These are phyloP conservation scores for Aeschynomene evenia DNA, from an alignment of 306 rosid genomes.

Conservation along the genomic window DNA sequence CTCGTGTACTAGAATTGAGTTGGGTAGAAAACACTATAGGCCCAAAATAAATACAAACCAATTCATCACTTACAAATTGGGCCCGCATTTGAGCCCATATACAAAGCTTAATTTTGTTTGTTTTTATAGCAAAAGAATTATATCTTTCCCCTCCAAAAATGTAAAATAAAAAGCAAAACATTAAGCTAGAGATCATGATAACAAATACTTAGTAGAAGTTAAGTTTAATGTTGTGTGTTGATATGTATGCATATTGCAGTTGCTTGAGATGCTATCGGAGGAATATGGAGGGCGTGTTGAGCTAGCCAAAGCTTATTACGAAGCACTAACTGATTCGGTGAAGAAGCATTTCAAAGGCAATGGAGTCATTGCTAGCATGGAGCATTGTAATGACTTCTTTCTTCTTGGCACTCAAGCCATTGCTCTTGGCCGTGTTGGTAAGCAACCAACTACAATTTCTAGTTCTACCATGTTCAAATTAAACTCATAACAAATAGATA, in stretches of 20 bases:
- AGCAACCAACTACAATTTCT: neutral
- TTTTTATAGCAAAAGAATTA: too few relatives aligned
- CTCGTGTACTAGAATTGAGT: too few relatives aligned
- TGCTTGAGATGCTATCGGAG: constrained; percentile 73
- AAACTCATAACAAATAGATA: too few relatives aligned
- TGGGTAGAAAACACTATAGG: neutral
- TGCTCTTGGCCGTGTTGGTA: constrained; percentile 70
- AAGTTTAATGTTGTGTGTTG: neutral
- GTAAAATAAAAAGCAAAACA: too few relatives aligned
- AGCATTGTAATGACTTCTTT: constrained; percentile 80
- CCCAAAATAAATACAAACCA: neutral
- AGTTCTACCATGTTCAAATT: too few relatives aligned
- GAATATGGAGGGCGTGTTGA: constrained; percentile 71
- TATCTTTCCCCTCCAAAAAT: too few relatives aligned
- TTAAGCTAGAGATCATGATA: neutral
- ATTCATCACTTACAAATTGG: neutral
- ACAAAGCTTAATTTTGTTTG: too few relatives aligned
- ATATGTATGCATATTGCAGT: constrained; percentile 34
- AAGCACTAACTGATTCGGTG: constrained; percentile 59
- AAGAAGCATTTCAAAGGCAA: constrained; percentile 75
- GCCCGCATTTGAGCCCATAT: neutral
- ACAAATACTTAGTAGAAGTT: neutral
- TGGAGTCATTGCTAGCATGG: constrained; percentile 82
- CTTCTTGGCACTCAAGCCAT: constrained; percentile 73
- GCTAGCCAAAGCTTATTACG: constrained; percentile 65